Base-by-base conservation (phyloP, 78 protist genomes). In the Diacronema lutheri region DNA sequence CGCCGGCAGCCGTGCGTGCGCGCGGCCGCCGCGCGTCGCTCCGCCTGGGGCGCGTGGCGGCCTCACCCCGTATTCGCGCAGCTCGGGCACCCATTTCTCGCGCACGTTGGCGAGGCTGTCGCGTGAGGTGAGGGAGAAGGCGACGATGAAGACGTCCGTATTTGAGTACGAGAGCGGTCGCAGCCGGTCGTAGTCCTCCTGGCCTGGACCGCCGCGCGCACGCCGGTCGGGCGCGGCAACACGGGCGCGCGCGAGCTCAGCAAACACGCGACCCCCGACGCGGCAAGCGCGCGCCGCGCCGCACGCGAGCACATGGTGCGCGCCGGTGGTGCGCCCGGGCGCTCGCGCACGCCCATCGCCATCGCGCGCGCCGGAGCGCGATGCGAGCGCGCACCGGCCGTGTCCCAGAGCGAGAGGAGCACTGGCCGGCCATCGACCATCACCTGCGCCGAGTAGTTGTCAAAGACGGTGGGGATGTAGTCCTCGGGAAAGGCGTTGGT, bases 121-220 rank as follows among this genome's bases (percentile, higher is more conserved):
- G 23, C 90, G 93, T 25, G 87, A 71, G 76, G 90, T 87, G 76
- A 95, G 84, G 11, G 94, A 89, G 76, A 90, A 98, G 90, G 96
- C 93, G 57, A 98, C 88, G 25, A 97, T 89, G 73, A 98, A 89
- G 38, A 97, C 98, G 68, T 97, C 96, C 35, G 98, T 96, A 46
- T 96, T 93, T 35, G 88, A 88, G 85, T 89, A 89, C 12, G 50
- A 57, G 21, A 89, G 79, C 31, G 99, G 99, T 38, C 99, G 79
- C 40, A 98, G 94, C 5, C 99, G 90, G 77, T 98, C 99, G 87
- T 96, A 98, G 50, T 94, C 97, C 66, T 98, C 99, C 91, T 96
- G 97, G 93, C 97, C 74, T 81, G 68, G n/a, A n/a, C n/a, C n/a
- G n/a, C n/a, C n/a, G n/a, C n/a, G n/a, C n/a, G n/a, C n/a, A n/a